Percentiles rank a stretch among this genome's conserved stretches.
Conservation (phyloP, 2,329 filamentous ascomycete genomes). For the Lithohypha guttulata region DNA sequence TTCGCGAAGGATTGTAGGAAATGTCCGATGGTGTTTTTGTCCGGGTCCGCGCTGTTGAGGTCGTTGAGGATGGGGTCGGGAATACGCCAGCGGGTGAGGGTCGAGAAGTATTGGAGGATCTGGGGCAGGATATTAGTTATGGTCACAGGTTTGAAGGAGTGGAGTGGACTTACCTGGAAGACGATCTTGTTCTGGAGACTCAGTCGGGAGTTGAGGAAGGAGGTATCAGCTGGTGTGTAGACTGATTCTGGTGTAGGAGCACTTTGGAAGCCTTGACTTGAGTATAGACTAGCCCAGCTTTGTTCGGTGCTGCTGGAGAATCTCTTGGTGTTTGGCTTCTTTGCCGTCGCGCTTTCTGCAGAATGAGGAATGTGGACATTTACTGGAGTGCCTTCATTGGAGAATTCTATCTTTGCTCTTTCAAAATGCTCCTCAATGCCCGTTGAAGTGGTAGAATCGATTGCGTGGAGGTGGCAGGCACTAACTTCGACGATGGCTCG, state of each 20-base stretch:
- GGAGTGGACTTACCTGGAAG: conserved; percentile 54
- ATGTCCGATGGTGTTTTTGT: conserved; percentile 42
- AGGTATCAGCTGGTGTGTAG: not conserved
- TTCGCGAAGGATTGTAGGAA: conserved; percentile 37
- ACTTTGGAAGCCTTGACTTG: not conserved
- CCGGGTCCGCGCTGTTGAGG: conserved; percentile 34
- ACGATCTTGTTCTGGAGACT: not conserved
- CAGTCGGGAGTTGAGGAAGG: not conserved
- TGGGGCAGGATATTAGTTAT: conserved; percentile 29
- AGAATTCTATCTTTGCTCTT: no score
- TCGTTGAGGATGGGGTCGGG: conserved; percentile 57
- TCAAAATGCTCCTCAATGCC: no score
- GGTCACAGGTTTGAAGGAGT: conserved; percentile 8
- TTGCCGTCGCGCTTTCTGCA: no score
- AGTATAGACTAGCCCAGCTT: no score
- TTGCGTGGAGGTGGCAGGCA: not conserved
- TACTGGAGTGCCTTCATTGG: no score
- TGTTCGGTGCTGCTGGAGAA: no score
- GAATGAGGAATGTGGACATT: no score
- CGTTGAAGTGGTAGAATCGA: no score
- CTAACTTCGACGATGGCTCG: conserved; percentile 44
- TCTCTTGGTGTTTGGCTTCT: no score
- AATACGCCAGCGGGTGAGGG: conserved; percentile 67
- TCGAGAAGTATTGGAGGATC: conserved; percentile 70
- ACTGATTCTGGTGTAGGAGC: not conserved